Evolutionary conservation across 805 yeast species (phyloP).

Genomic region (Debaryomyces prosopidis): DNA sequence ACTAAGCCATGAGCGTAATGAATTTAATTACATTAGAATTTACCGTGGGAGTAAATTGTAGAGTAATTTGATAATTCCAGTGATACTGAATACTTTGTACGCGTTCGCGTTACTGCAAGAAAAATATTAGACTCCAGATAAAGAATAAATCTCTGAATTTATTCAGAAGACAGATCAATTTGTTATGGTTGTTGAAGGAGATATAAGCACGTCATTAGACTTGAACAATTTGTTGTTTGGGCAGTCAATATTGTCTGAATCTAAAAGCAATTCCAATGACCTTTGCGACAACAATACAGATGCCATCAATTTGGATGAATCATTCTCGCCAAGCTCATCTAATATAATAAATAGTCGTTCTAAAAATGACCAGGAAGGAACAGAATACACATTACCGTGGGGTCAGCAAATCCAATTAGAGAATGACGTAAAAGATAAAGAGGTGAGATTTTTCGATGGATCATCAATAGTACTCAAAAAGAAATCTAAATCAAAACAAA

Average conservation of each 20-base stretch:
- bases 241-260: neutral
- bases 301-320: neutral
- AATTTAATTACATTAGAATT: too few relatives aligned
- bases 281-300: neutral
- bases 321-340: neutral
- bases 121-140: too few relatives aligned
- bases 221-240: slow-evolving; percentile 2
- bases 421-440: slow-evolving; percentile 7
- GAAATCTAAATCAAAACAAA: slow-evolving; percentile 3
- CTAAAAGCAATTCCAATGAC: neutral
- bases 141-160: too few relatives aligned
- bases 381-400: too few relatives aligned
- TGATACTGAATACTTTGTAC: too few relatives aligned
- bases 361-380: neutral
- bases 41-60: too few relatives aligned
- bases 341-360: neutral
- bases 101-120: too few relatives aligned
- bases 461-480: slow-evolving; percentile 12
- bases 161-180: too few relatives aligned
- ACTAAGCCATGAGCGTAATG: too few relatives aligned
- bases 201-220: neutral
- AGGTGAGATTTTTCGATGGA: slow-evolving; percentile 22
- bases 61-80: too few relatives aligned
- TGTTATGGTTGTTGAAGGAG: neutral
- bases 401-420: too few relatives aligned